Percentiles rank a stretch among this genome's conserved stretches.
Conservation (phyloP, 2,329 filamentous ascomycete species). For the Saccharata proteae region DNA sequence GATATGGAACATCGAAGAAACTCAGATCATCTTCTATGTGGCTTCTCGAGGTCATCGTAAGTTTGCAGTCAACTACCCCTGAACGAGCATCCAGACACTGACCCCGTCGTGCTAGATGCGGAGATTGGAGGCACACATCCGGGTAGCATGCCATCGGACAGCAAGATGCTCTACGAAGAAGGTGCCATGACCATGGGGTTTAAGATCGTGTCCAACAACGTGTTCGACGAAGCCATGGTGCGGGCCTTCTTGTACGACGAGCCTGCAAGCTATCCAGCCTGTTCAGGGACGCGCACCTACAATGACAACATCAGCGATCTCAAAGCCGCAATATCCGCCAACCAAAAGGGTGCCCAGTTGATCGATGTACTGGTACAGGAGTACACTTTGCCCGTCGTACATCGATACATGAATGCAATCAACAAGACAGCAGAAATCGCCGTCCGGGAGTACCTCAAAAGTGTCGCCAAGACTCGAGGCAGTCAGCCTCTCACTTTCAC, state of each 20-base stretch:
- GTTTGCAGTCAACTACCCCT: no score
- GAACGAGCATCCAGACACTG: no score
- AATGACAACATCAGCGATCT: slow-evolving; percentile 11
- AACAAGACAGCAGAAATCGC: slow-evolving; percentile 10
- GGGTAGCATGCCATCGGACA: slow-evolving; percentile 32
- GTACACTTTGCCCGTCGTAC: slow-evolving; percentile 6
- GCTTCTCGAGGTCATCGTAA: slow-evolving; percentile 31
- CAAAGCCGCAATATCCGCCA: slow-evolving; percentile 10
- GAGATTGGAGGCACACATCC: slow-evolving; percentile 29
- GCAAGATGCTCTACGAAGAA: slow-evolving; percentile 32
- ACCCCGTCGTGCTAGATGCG: no score
- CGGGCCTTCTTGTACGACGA: slow-evolving; percentile 17
- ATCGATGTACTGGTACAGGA: slow-evolving; percentile 8
- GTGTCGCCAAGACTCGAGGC: slow-evolving; percentile 1
- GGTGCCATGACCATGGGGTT: slow-evolving; percentile 25
- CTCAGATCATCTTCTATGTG: slow-evolving; percentile 26
- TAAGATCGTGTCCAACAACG: slow-evolving; percentile 15
- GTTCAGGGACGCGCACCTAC: slow-evolving; percentile 20
- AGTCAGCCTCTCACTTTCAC: slow-evolving; percentile 8
- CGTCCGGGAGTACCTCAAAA: slow-evolving; percentile 8
- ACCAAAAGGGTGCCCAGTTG: slow-evolving; percentile 9
- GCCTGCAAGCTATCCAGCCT: slow-evolving; percentile 27
- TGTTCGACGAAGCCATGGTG: slow-evolving; percentile 25
- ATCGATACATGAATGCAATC: slow-evolving; percentile 11
- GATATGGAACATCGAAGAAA: slow-evolving; percentile 19